Evolutionary conservation across 768 basidiomycete genomes (phyloP).

Genomic region (Pleurotus salmoneostramineus): DNA sequence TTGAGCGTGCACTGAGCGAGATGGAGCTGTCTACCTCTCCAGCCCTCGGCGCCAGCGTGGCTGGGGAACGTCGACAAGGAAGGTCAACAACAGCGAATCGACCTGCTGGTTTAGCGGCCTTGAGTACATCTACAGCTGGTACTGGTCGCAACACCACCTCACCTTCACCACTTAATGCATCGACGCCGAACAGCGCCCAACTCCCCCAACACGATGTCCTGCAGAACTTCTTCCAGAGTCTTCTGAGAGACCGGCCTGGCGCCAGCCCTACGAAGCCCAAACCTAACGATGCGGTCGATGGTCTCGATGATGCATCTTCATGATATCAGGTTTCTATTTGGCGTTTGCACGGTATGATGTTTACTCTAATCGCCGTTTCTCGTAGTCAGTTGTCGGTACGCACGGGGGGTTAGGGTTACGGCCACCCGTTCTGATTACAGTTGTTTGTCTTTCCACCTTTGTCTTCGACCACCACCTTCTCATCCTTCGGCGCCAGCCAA

Average conservation of each 20-base stretch:
- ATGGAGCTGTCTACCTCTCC: slow-evolving; percentile 59
- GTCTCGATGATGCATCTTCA: slow-evolving; percentile 33
- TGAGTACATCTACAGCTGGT: slow-evolving; percentile 28
- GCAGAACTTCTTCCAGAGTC: slow-evolving; percentile 84
- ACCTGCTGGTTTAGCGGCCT: slow-evolving; percentile 35
- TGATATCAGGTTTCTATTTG: not conserved
- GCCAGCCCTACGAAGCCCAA: slow-evolving; percentile 20
- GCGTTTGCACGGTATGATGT: no score
- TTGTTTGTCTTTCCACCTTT: slow-evolving; percentile 6
- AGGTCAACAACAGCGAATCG: slow-evolving; percentile 25
- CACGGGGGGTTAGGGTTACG: slow-evolving; percentile 6
- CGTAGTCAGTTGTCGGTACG: no score
- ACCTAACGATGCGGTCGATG: slow-evolving; percentile 28
- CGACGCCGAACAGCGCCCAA: slow-evolving; percentile 51
- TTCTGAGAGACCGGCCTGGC: slow-evolving; percentile 60
- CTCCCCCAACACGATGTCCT: slow-evolving; percentile 73
- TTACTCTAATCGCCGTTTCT: not conserved
- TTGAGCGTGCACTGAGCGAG: slow-evolving; percentile 82
- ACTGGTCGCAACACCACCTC: slow-evolving; percentile 28
- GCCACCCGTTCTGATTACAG: slow-evolving; percentile 8
- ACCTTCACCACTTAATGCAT: slow-evolving; percentile 29
- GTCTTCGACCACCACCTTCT: slow-evolving; percentile 10
- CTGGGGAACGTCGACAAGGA: slow-evolving; percentile 19
- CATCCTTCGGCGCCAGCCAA: not conserved
- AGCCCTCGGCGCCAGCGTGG: slow-evolving; percentile 30